Conservation (phyloP, 371 early-diverging fungal species). For the Apophysomyces sp. region DNA sequence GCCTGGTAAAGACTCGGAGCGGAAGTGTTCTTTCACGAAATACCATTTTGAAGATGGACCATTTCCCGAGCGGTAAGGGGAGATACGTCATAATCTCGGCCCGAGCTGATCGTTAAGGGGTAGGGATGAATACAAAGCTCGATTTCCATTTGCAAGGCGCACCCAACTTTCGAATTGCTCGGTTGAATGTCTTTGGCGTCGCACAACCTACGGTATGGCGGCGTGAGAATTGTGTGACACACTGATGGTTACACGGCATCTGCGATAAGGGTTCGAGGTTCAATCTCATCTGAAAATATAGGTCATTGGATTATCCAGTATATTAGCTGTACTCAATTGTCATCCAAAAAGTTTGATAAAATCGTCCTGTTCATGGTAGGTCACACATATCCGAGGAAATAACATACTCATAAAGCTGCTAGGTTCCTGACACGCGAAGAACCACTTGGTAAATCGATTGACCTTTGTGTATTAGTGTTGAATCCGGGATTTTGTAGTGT, state of each 20-base stretch:
- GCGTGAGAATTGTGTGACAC: neutral
- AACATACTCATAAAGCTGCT: constrained; percentile 5
- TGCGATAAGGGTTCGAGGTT: neutral
- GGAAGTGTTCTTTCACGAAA: constrained; percentile 64
- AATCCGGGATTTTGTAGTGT: constrained; percentile 50
- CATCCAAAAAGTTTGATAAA: constrained; percentile 41
- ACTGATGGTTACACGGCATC: neutral
- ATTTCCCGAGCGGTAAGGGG: constrained; percentile 61
- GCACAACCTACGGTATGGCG: constrained; percentile 65
- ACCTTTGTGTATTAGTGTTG: no score
- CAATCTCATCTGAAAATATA: constrained; percentile 8
- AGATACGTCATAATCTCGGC: no score
- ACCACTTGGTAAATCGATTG: constrained; percentile 58
- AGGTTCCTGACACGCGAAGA: constrained; percentile 79
- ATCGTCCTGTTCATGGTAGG: constrained; percentile 47
- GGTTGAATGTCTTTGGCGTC: constrained; percentile 65
- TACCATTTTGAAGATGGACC: constrained; percentile 68
- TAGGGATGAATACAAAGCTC: constrained; percentile 56
- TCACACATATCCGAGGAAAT: no score
- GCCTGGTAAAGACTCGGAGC: constrained; percentile 38
- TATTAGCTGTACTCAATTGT: constrained; percentile 59
- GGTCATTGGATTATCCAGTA: constrained; percentile 61
- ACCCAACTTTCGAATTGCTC: constrained; percentile 70
- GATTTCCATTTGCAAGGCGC: constrained; percentile 71
- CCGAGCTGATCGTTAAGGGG: no score